phyloP scores from a whole-genome alignment of 306 rosid genomes.

The Prunus kanzakura region DNA sequence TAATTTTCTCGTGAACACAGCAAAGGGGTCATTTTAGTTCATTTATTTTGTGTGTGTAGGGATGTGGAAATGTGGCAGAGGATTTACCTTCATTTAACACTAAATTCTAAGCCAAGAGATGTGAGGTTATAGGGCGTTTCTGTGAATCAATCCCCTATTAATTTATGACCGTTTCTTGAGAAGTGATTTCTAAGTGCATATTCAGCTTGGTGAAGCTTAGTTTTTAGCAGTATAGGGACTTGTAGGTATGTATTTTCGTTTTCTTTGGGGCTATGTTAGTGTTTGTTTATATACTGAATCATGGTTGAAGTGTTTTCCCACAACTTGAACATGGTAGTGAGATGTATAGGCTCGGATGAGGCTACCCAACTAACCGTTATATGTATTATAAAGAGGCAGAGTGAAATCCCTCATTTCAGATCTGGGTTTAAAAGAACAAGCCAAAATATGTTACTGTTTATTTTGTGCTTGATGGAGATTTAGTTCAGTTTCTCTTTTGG shows the following conservation, averaged over 20 bases:
- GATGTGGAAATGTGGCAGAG: neutral
- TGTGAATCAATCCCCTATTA: neutral
- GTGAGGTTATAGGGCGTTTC: neutral
- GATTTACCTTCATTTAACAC: neutral
- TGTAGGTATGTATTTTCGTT: neutral
- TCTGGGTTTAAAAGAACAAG: neutral
- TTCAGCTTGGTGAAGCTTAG: neutral
- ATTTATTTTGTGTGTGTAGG: neutral
- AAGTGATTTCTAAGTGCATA: neutral
- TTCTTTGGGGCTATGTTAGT: neutral
- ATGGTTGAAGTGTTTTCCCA: neutral
- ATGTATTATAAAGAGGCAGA: neutral
- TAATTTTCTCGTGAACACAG: neutral
- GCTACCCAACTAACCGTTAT: too few relatives aligned
- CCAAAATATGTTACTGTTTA: neutral
- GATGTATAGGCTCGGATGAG: neutral
- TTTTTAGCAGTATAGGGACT: neutral
- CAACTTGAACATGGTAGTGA: neutral
- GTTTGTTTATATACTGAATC: neutral
- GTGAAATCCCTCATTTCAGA: neutral
- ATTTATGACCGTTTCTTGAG: neutral
- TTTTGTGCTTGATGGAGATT: neutral
- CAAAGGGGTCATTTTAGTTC: too few relatives aligned
- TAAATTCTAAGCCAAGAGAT: neutral
- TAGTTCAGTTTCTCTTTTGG: neutral